These are phyloP conservation scores for Taiozyma onychis DNA, from an alignment of 1,139 yeast species.

Conservation along the genomic window DNA sequence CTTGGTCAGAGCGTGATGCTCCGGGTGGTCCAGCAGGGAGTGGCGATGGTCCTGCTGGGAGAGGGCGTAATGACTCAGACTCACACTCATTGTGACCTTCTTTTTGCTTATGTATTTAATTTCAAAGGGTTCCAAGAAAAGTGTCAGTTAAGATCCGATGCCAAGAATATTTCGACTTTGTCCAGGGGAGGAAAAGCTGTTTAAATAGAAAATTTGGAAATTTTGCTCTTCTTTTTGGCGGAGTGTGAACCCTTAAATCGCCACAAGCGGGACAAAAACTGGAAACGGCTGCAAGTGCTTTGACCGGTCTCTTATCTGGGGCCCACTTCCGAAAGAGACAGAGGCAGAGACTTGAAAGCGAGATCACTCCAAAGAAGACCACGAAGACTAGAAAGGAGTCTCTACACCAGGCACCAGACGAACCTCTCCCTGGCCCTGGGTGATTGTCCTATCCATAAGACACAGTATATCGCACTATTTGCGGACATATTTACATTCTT, in stretches of 20 bases:
- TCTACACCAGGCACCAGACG: too few relatives aligned
- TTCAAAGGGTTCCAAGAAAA: constrained; percentile 4
- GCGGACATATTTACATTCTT: too few relatives aligned
- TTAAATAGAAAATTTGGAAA: neutral
- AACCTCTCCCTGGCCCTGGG: too few relatives aligned
- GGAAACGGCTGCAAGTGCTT: neutral
- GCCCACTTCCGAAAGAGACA: too few relatives aligned
- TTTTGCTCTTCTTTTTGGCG: neutral
- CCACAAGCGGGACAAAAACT: neutral
- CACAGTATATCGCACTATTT: too few relatives aligned
- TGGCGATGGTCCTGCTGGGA: neutral
- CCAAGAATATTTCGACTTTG: constrained; percentile 3
- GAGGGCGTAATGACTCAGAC: neutral
- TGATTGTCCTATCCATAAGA: too few relatives aligned
- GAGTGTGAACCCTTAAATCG: neutral
- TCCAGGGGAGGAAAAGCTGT: neutral
- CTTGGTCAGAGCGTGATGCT: neutral
- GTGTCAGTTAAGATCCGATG: constrained; percentile 4
- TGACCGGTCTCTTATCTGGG: too few relatives aligned
- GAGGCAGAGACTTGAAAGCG: too few relatives aligned
- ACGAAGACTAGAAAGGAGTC: too few relatives aligned
- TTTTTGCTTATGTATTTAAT: neutral
- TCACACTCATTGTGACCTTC: neutral
- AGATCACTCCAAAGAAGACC: too few relatives aligned
- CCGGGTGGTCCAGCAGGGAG: neutral